Percentiles rank a stretch among this genome's conserved stretches.
These are phyloP conservation scores for Hypholoma fasciculare DNA, from an alignment of 768 basidiomycete species.

Conservation along the genomic window DNA sequence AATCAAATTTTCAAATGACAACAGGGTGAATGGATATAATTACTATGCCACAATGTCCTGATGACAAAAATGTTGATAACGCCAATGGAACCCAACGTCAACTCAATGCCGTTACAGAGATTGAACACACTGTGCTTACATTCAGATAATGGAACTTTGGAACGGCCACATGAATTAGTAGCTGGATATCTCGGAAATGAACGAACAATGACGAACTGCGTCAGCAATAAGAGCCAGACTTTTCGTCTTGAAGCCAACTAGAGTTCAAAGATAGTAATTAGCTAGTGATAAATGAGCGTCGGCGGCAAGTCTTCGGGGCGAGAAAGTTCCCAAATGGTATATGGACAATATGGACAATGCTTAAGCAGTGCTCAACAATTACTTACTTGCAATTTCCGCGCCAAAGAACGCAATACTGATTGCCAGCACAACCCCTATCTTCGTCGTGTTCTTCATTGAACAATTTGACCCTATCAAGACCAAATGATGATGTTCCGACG, in stretches of 20 bases:
- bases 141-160: conserved; percentile 48
- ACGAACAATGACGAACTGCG: conserved; percentile 38
- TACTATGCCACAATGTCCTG: conserved; percentile 52
- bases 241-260: conserved; percentile 56
- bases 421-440: conserved; percentile 44
- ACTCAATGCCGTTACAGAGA: background rate
- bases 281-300: background rate
- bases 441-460: conserved; percentile 48
- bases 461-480: background rate
- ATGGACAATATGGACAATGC: too few species aligned
- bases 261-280: background rate
- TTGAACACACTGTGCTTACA: background rate
- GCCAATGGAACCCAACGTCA: background rate
- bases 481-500: background rate
- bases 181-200: conserved; percentile 5
- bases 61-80: background rate
- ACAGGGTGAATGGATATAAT: conserved; percentile 10
- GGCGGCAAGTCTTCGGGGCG: too few species aligned
- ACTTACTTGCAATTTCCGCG: conserved; percentile 47
- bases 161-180: conserved; percentile 7
- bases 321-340: too few species aligned
- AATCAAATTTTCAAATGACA: background rate
- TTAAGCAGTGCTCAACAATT: background rate
- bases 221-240: conserved; percentile 58
- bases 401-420: conserved; percentile 50